A percentile compares a stretch with the other conserved stretches of the same genome.
Evolutionary conservation across 768 basidiomycete genomes (phyloP).

Genomic region (Mycena latifolia): DNA sequence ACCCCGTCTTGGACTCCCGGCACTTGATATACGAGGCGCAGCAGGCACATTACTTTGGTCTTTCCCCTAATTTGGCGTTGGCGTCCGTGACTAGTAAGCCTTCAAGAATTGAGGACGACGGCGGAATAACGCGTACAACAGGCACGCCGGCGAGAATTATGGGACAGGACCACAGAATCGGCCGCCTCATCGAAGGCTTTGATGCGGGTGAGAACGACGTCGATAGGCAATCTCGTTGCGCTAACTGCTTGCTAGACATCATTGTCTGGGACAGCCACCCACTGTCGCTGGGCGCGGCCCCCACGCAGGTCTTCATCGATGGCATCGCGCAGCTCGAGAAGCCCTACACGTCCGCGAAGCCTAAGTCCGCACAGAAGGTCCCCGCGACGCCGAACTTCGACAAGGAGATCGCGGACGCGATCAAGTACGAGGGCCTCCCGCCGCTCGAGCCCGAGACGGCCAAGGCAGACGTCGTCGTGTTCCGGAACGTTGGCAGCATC

Average conservation of each 20-base stretch:
- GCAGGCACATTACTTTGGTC: slow-evolving; percentile 75
- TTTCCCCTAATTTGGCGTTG: slow-evolving; percentile 68
- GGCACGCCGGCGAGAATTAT: slow-evolving; percentile 10
- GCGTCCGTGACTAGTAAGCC: slow-evolving; percentile 73
- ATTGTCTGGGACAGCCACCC: slow-evolving; percentile 84
- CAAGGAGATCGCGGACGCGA: slow-evolving; percentile 66
- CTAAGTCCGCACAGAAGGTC: slow-evolving; percentile 58
- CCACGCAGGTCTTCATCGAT: slow-evolving; percentile 86
- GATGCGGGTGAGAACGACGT: slow-evolving; percentile 66
- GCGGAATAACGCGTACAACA: slow-evolving; percentile 68
- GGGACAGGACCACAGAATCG: slow-evolving; percentile 19
- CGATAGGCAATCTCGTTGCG: background rate
- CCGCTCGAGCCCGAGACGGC: slow-evolving; percentile 49
- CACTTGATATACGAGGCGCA: slow-evolving; percentile 80
- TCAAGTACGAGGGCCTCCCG: slow-evolving; percentile 78
- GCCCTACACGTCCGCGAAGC: slow-evolving; percentile 58
- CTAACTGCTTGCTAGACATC: slow-evolving; percentile 48
- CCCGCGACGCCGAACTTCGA: slow-evolving; percentile 72
- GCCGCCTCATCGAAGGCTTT: slow-evolving; percentile 57
- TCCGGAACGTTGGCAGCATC: slow-evolving; percentile 29
- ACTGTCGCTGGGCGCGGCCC: slow-evolving; percentile 81
- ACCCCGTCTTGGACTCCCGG: slow-evolving; percentile 70
- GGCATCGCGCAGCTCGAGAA: slow-evolving; percentile 74
- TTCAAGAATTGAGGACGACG: slow-evolving; percentile 70
- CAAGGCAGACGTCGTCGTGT: slow-evolving; percentile 21